A percentile compares a stretch with the other conserved stretches of the same genome.
These are phyloP conservation scores for Linum trigynum DNA, from an alignment of 345 rosid species.

Conservation along the genomic window DNA sequence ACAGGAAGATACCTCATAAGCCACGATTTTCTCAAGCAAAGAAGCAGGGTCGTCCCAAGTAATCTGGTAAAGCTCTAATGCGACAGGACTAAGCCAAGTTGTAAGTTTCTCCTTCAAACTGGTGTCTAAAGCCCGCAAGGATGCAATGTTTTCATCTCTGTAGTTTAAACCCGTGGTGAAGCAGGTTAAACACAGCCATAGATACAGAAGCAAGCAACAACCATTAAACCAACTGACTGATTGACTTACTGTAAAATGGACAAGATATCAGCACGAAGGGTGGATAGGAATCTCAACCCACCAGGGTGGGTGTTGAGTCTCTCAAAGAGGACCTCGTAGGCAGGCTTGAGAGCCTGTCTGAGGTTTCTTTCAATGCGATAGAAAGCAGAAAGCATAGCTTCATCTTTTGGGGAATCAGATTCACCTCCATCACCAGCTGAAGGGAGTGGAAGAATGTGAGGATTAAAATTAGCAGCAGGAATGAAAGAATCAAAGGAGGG, in stretches of 20 bases:
- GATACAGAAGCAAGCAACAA: neutral
- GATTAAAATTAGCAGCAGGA: neutral
- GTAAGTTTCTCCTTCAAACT: conserved; percentile 72
- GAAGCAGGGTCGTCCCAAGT: conserved; percentile 95
- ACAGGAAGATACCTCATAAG: conserved; percentile 51
- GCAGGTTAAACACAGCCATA: neutral
- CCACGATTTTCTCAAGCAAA: conserved; percentile 87
- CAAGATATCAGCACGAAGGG: conserved; percentile 75
- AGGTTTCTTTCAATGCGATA: conserved; percentile 71
- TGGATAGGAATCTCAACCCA: conserved; percentile 67
- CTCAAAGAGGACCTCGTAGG: conserved; percentile 74
- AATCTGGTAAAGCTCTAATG: conserved; percentile 81
- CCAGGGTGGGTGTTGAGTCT: conserved; percentile 76
- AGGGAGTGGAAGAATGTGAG: neutral
- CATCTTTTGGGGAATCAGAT: conserved; percentile 28
- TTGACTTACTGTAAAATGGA: conserved; percentile 50
- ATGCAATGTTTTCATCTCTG: conserved; percentile 65
- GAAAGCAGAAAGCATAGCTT: conserved; percentile 45
- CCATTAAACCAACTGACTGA: neutral
- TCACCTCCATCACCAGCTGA: conserved; percentile 38
- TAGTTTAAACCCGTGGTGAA: neutral
- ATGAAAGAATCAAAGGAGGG: neutral
- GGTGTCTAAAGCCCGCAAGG: conserved; percentile 66
- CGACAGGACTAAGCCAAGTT: conserved; percentile 90
- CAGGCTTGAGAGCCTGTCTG: conserved; percentile 73